A percentile compares a stretch with the other conserved stretches of the same genome.
Evolutionary conservation across 768 basidiomycete genomes (phyloP).

Genomic region (Gloeopeniophorella convolvens): DNA sequence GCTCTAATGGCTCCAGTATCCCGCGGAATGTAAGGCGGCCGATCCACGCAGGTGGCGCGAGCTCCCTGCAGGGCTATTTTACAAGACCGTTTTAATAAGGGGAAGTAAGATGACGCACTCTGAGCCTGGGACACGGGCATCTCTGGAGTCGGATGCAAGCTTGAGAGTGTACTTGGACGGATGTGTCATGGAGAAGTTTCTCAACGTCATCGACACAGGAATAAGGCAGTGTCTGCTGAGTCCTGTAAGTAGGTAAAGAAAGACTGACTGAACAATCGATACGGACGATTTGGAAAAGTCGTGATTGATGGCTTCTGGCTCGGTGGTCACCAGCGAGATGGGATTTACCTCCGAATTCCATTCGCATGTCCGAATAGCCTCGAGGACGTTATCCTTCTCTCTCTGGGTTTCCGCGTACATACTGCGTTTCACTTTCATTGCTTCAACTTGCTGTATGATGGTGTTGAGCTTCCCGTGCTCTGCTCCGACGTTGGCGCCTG

Average conservation of each 20-base stretch:
- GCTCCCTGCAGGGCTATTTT: constrained; percentile 27
- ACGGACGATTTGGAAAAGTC: constrained; percentile 66
- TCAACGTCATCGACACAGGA: constrained; percentile 49
- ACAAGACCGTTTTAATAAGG: neutral
- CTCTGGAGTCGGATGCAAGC: constrained; percentile 30
- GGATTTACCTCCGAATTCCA: constrained; percentile 83
- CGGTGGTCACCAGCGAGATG: constrained; percentile 40
- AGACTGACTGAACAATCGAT: neutral
- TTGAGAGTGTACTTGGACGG: constrained; percentile 52
- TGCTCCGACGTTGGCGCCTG: constrained; percentile 61
- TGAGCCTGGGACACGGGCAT: constrained; percentile 22
- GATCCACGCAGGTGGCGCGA: constrained; percentile 48
- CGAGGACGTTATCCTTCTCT: constrained; percentile 59
- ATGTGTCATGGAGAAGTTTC: constrained; percentile 67
- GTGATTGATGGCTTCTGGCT: constrained; percentile 41
- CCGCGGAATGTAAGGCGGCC: constrained; percentile 68
- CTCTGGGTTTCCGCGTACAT: constrained; percentile 90
- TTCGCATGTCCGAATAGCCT: constrained; percentile 59
- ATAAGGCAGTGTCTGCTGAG: constrained; percentile 45
- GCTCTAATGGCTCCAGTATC: constrained; percentile 43
- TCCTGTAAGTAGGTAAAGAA: neutral
- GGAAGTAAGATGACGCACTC: constrained; percentile 2
- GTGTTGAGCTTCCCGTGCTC: constrained; percentile 57
- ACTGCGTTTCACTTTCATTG: constrained; percentile 63
- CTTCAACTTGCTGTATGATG: constrained; percentile 53